phyloP scores from a whole-genome alignment of 2,329 filamentous ascomycete genomes.

The Aspergillus jensenii region DNA sequence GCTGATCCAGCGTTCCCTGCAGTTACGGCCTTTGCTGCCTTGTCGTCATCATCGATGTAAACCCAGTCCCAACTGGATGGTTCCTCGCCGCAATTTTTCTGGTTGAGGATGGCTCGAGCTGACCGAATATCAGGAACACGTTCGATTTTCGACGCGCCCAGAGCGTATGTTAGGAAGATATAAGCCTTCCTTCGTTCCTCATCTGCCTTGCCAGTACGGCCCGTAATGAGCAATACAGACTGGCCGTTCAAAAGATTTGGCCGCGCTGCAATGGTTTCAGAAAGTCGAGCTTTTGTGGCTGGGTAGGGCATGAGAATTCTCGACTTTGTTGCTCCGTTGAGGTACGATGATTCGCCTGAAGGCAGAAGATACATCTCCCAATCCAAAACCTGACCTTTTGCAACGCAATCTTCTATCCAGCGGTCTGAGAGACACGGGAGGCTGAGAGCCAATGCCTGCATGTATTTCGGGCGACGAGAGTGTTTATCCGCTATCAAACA shows the following conservation, averaged over 20 bases:
- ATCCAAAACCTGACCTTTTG: slow-evolving; percentile 61
- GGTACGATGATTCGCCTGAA: slow-evolving; percentile 74
- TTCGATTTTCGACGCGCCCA: slow-evolving; percentile 69
- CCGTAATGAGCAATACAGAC: slow-evolving; percentile 70
- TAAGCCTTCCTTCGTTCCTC: slow-evolving; percentile 70
- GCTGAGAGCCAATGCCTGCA: slow-evolving; percentile 88
- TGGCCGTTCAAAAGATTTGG: slow-evolving; percentile 63
- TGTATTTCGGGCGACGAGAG: slow-evolving; percentile 84
- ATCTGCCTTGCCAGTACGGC: slow-evolving; percentile 57
- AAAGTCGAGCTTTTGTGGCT: slow-evolving; percentile 56
- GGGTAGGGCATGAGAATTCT: slow-evolving; percentile 65
- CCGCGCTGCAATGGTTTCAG: slow-evolving; percentile 59
- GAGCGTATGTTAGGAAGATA: slow-evolving; percentile 73
- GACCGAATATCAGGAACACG: slow-evolving; percentile 66
- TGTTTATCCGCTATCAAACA: slow-evolving; percentile 84
- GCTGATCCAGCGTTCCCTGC: slow-evolving; percentile 15
- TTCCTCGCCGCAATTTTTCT: slow-evolving; percentile 47
- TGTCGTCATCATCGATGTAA: slow-evolving; percentile 68
- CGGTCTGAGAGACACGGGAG: slow-evolving; percentile 80
- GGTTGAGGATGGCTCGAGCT: slow-evolving; percentile 60
- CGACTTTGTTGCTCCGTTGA: slow-evolving; percentile 76
- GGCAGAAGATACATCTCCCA: slow-evolving; percentile 84
- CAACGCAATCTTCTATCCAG: slow-evolving; percentile 75
- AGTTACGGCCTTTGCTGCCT: slow-evolving; percentile 52
- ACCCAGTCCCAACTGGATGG: slow-evolving; percentile 67